Conservation (phyloP, 2,329 filamentous ascomycete species). For the Hortaea sp. region DNA sequence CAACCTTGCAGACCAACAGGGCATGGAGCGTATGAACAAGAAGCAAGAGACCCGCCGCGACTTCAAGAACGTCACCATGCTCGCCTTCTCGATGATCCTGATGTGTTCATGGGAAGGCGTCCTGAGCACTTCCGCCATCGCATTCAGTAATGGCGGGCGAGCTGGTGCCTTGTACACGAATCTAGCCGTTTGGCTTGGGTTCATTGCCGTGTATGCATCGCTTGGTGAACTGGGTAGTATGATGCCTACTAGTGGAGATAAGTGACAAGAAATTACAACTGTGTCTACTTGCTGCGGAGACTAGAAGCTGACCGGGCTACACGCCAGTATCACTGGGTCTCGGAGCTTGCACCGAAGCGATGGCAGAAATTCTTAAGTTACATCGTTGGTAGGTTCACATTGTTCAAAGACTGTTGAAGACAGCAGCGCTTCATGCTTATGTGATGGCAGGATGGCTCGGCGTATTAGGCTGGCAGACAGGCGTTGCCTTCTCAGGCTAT, state of each 20-base stretch:
- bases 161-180: constrained; percentile 26
- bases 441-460: constrained; percentile 10
- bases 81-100: constrained; percentile 16
- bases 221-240: constrained; percentile 25
- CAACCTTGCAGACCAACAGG: constrained; percentile 1
- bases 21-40: constrained; percentile 8
- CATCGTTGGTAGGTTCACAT: constrained; percentile 10
- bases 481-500: constrained; percentile 5
- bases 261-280: background rate
- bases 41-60: constrained; percentile 10
- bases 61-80: constrained; percentile 16
- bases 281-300: too few relatives aligned
- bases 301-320: too few relatives aligned
- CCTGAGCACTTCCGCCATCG: constrained; percentile 3
- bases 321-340: constrained; percentile 20
- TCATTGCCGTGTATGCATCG: constrained; percentile 23
- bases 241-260: constrained; percentile 24
- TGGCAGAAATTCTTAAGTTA: constrained; percentile 33
- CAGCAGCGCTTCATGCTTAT: background rate
- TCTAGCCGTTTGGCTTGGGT: constrained; percentile 24
- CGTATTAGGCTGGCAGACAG: constrained; percentile 12
- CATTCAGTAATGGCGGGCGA: constrained; percentile 13
- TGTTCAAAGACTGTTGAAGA: background rate
- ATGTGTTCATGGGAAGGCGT: constrained; percentile 18
- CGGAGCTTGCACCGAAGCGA: constrained; percentile 29